Evolutionary conservation across 805 yeast genomes (phyloP).

Genomic region (Hanseniaspora lachancei): DNA sequence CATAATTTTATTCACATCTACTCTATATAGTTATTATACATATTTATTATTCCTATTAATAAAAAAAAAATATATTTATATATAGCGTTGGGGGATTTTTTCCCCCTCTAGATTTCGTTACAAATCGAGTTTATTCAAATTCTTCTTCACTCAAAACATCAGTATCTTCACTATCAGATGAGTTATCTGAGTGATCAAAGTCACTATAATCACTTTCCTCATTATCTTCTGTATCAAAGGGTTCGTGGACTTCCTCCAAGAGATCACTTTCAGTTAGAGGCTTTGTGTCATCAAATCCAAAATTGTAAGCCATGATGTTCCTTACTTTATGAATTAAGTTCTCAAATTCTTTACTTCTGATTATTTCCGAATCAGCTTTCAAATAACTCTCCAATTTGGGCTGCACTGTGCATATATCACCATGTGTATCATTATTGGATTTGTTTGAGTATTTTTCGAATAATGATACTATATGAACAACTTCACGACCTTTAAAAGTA

Average conservation of each 20-base stretch:
- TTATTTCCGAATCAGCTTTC: neutral
- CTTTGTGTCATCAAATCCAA: slow-evolving; percentile 25
- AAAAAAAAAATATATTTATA: neutral
- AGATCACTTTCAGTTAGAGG: slow-evolving; percentile 21
- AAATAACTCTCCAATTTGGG: neutral
- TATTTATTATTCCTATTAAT: neutral
- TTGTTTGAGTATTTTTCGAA: neutral
- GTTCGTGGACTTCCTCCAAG: too few species aligned
- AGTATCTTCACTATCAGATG: neutral
- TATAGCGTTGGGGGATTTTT: too few species aligned
- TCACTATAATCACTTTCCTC: slow-evolving; percentile 12
- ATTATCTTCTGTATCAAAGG: slow-evolving; percentile 15
- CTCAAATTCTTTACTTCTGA: slow-evolving; percentile 12
- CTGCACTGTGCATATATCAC: neutral
- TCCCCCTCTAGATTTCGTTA: too few species aligned
- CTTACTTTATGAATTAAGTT: slow-evolving; percentile 24
- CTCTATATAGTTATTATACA: neutral
- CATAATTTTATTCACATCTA: neutral
- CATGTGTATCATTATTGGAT: too few species aligned
- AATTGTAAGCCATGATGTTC: slow-evolving; percentile 22
- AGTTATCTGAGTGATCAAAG: slow-evolving; percentile 1
- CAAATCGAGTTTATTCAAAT: neutral
- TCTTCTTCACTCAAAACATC: neutral
- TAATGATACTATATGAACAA: too few species aligned
- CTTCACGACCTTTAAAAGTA: too few species aligned